These are phyloP conservation scores for Lupinus albus DNA, from an alignment of 306 rosid genomes.

Conservation along the genomic window DNA sequence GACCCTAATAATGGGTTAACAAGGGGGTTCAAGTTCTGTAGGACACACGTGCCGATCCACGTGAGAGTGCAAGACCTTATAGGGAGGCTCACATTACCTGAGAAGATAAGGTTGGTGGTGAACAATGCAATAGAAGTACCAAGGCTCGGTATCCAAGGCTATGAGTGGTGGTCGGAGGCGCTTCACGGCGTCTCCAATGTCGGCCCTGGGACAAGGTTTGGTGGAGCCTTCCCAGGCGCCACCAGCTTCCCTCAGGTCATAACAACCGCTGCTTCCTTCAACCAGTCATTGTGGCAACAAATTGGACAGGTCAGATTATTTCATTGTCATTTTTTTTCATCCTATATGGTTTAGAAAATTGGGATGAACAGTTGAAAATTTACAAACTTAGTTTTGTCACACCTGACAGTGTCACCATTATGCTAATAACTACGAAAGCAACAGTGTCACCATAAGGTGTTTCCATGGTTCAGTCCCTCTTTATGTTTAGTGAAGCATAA, in stretches of 20 bases:
- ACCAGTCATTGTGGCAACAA: constrained; percentile 72
- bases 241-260: constrained; percentile 96
- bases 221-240: constrained; percentile 78
- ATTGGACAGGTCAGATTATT: constrained; percentile 76
- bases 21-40: constrained; percentile 60
- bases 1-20: constrained; percentile 67
- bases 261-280: constrained; percentile 94
- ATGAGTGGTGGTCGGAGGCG: constrained; percentile 82
- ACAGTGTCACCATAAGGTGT: constrained; percentile 1
- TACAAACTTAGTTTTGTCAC: constrained; percentile 24
- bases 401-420: constrained; percentile 32
- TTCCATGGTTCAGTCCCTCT: not conserved
- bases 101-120: constrained; percentile 74
- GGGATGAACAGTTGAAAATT: constrained; percentile 39
- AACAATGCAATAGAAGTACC: constrained; percentile 78
- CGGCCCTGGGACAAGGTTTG: constrained; percentile 88
- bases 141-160: constrained; percentile 74
- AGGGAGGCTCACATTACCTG: constrained; percentile 69
- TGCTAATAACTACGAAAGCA: constrained; percentile 37
- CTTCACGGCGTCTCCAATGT: constrained; percentile 78
- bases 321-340: not conserved
- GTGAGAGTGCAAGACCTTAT: constrained; percentile 74
- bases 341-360: constrained; percentile 25
- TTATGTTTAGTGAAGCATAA: constrained; percentile 23
- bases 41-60: constrained; percentile 44